Percentiles rank a stretch among this genome's conserved stretches.
These are phyloP conservation scores for Lachnellula willkommii DNA, from an alignment of 2,329 filamentous ascomycete genomes.

Conservation along the genomic window DNA sequence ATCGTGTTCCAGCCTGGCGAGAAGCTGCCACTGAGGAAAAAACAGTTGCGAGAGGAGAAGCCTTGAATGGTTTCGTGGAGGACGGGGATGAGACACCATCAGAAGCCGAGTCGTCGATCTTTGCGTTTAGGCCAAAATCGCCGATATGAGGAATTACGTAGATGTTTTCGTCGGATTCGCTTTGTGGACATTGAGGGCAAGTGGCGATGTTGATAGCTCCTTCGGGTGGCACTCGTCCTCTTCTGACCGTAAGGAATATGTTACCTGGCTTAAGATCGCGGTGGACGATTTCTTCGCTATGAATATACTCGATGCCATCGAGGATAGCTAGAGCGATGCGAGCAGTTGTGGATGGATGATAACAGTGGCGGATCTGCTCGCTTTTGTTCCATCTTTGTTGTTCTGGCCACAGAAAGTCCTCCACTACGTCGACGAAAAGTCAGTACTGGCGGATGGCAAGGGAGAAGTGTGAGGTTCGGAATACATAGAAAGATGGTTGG, in stretches of 20 bases:
- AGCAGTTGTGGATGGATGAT: slow-evolving; percentile 52
- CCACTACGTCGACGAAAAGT: slow-evolving; percentile 30
- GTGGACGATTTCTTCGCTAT: slow-evolving; percentile 55
- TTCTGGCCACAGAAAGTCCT: slow-evolving; percentile 48
- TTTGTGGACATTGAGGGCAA: slow-evolving; percentile 35
- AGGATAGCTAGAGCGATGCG: slow-evolving; percentile 54
- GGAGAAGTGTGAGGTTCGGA: no score
- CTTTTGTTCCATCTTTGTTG: slow-evolving; percentile 7
- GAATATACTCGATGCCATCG: slow-evolving; percentile 60
- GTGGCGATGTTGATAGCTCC: slow-evolving; percentile 42
- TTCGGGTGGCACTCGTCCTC: slow-evolving; percentile 30
- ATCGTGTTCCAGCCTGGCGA: slow-evolving; percentile 52
- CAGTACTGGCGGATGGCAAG: no score
- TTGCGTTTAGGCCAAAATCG: slow-evolving; percentile 61
- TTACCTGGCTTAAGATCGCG: slow-evolving; percentile 65
- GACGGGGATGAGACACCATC: not conserved
- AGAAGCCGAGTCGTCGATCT: slow-evolving; percentile 26
- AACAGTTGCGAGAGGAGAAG: slow-evolving; percentile 8
- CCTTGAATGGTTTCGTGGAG: not conserved
- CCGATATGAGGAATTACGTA: slow-evolving; percentile 58
- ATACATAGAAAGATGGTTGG: no score
- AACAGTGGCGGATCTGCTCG: slow-evolving; percentile 49
- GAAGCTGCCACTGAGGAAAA: slow-evolving; percentile 18
- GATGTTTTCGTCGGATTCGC: slow-evolving; percentile 24
- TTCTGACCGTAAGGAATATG: slow-evolving; percentile 54